phyloP scores from a whole-genome alignment of 768 basidiomycete species.

The Suillus variegatus region DNA sequence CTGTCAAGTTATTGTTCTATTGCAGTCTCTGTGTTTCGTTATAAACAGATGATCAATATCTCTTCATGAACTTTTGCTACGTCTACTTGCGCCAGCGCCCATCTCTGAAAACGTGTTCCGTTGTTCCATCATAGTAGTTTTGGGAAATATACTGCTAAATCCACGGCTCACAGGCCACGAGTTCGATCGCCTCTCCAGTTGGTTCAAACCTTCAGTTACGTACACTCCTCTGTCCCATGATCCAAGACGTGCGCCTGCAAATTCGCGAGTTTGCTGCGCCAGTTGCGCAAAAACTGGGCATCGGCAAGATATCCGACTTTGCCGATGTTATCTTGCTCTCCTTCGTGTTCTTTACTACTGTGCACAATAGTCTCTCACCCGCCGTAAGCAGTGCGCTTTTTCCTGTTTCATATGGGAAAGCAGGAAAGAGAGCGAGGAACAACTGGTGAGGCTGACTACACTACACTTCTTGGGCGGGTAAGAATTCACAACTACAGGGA shows the following conservation, averaged over 20 bases:
- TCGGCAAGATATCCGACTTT: conserved; percentile 56
- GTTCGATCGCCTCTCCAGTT: background rate
- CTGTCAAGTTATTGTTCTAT: background rate
- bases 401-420: conserved; percentile 50
- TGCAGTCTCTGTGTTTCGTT: background rate
- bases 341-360: conserved; percentile 54
- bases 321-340: conserved; percentile 55
- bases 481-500: conserved; percentile 44
- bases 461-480: conserved; percentile 4
- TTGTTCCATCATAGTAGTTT: background rate
- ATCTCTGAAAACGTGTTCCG: background rate
- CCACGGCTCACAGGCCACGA: background rate
- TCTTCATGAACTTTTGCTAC: background rate
- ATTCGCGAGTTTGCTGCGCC: conserved; percentile 32
- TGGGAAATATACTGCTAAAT: background rate
- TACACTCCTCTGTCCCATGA: conserved; percentile 19
- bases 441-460: conserved; percentile 52
- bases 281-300: conserved; percentile 38
- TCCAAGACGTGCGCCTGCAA: conserved; percentile 29
- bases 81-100: background rate
- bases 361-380: conserved; percentile 64
- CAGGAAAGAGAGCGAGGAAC: conserved; percentile 48
- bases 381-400: conserved; percentile 47
- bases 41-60: background rate
- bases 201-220: background rate